Evolutionary conservation across 2,329 filamentous ascomycete genomes (phyloP), one percentile per base, ranked within the genome.

Genomic region (Trichoderma oligosporum): DNA sequence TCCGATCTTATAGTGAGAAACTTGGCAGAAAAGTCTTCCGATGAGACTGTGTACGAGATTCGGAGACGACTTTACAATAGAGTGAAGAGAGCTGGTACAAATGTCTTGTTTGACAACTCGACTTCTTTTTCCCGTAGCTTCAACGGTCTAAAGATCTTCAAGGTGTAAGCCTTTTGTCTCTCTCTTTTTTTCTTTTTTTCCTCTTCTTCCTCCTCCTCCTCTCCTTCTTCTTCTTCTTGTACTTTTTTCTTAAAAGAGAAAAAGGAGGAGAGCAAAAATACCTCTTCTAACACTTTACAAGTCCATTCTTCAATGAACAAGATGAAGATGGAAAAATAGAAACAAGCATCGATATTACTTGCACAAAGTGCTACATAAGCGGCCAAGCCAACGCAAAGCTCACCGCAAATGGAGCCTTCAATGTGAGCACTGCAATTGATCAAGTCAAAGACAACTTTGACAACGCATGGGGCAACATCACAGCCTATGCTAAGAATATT

Each of bases 331-430:
- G 35, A 14, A 24, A 14, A 36, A 16, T 35, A 12, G 39, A n/a
- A n/a, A n/a, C 51, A 7, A 54, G 49, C 9, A 56, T 64, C 12
- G 35, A 60, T 47, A 61, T 65, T 25, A 58, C 51, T 14, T 65
- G 63, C 38, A 62, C 62, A 38, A 60, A 49, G 41, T 82, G 80
- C 62, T 82, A 82, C 63, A 65, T 82, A 55, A 78, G 77, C 56
- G 79, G 78, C 41, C 65, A 62, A 4, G 77, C 76, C 9, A 74
- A 66, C 8, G 75, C 74, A 1, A 64, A 74, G 18, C 66, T 82
- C 22, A 73, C 67, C 0, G 69, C 80, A 7, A 67, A 71, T 3
- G 69, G 70, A 7, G 64, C 71, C 4, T 76, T 80, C 64, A 74
- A 80, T 49, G 62, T 70, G 20, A 70, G 59, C 4, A 58, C 71